Percentiles rank a stretch among this genome's conserved stretches.
Conservation (phyloP, 208 protist genomes). For the Leishmania major region DNA sequence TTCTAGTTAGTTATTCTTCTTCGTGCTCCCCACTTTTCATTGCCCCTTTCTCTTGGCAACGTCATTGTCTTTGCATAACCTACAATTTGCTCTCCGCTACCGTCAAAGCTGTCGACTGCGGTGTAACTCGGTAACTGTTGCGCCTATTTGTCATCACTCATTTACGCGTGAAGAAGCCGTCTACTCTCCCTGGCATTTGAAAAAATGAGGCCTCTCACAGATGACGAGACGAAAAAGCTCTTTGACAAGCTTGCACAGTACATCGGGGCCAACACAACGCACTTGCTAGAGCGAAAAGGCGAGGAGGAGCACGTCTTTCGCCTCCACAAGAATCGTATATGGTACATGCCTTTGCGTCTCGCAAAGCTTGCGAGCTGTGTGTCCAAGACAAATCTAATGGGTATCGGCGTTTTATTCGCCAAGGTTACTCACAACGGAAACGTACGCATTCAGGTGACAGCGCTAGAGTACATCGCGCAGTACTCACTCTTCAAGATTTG, state of each 20-base stretch:
- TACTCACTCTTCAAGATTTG: slow-evolving; percentile 98
- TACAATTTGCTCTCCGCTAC: neutral
- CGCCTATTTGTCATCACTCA: neutral
- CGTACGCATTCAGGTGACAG: slow-evolving; percentile 91
- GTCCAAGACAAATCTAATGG: slow-evolving; percentile 88
- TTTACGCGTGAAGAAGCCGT: neutral
- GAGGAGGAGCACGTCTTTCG: slow-evolving; percentile 91
- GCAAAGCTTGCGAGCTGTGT: slow-evolving; percentile 89
- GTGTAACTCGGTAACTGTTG: neutral
- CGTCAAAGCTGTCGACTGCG: neutral
- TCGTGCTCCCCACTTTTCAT: neutral
- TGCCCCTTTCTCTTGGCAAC: neutral
- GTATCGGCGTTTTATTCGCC: slow-evolving; percentile 89
- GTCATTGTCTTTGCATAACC: neutral
- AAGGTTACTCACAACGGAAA: slow-evolving; percentile 92
- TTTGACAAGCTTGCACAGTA: slow-evolving; percentile 94
- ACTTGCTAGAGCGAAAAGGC: slow-evolving; percentile 76
- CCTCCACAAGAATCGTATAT: slow-evolving; percentile 91
- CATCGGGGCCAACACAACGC: slow-evolving; percentile 89
- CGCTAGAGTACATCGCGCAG: slow-evolving; percentile 91
- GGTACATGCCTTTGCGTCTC: slow-evolving; percentile 89
- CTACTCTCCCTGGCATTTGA: neutral
- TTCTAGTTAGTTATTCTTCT: neutral
- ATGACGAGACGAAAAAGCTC: slow-evolving; percentile 89
- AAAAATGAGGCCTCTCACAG: slow-evolving; percentile 70